Evolutionary conservation across 257 asterid species (phyloP).

Genomic region (Solanum lignicaule): DNA sequence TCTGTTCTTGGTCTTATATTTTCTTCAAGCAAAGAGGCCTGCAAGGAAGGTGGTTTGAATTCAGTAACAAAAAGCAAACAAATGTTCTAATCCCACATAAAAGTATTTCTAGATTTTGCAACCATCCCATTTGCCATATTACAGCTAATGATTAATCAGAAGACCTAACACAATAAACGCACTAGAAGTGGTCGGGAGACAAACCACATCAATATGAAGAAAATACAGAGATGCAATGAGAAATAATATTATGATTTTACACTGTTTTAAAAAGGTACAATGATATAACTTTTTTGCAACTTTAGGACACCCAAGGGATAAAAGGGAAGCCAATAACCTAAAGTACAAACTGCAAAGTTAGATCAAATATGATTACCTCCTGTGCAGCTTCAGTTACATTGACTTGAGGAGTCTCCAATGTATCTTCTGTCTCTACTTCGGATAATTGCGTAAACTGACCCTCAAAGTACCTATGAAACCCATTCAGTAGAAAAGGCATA

Average conservation of each 20-base stretch:
- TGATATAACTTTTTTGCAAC: not conserved
- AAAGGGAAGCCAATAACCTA: not conserved
- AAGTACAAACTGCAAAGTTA: not conserved
- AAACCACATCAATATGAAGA: not conserved
- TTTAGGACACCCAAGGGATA: not conserved
- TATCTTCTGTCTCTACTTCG: slow-evolving; percentile 59
- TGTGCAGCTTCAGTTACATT: slow-evolving; percentile 73
- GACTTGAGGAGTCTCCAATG: slow-evolving; percentile 31
- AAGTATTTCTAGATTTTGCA: not conserved
- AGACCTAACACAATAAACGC: not conserved
- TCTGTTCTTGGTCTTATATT: slow-evolving; percentile 58
- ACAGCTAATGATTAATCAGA: not conserved
- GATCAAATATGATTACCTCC: slow-evolving; percentile 35
- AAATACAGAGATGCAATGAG: not conserved
- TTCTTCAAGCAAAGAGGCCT: slow-evolving; percentile 89
- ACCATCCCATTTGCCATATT: not conserved
- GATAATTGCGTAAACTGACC: slow-evolving; percentile 66
- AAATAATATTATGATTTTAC: not conserved
- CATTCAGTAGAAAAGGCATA: not conserved
- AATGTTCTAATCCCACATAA: not conserved
- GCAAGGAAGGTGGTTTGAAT: slow-evolving; percentile 2
- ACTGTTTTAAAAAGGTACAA: not conserved
- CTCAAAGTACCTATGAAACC: slow-evolving; percentile 63
- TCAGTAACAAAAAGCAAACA: not conserved
- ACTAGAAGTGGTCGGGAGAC: not conserved